A percentile compares a stretch with the other conserved stretches of the same genome.
phyloP scores from a whole-genome alignment of 306 rosid genomes.

The Malus domestica region DNA sequence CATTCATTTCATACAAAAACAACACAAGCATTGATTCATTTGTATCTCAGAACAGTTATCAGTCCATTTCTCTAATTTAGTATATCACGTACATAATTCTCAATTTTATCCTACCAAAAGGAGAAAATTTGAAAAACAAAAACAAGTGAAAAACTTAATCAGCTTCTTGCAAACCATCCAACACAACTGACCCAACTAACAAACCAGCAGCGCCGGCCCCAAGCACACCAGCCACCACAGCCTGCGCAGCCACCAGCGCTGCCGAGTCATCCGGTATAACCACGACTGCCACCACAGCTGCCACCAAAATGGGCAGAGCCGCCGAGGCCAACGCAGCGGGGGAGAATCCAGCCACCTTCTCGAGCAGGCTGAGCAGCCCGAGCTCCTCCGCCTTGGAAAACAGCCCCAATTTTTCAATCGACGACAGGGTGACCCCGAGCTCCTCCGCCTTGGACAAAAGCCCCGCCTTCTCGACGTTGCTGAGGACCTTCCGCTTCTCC shows the following conservation, averaged over 20 bases:
- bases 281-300: slow-evolving; percentile 51
- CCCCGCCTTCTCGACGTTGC: slow-evolving; percentile 84
- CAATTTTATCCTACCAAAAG: not conserved
- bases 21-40: not conserved
- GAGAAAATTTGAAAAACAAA: not conserved
- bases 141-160: slow-evolving; percentile 33
- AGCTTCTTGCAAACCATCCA: slow-evolving; percentile 83
- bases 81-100: not conserved
- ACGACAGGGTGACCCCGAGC: slow-evolving; percentile 71
- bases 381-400: slow-evolving; percentile 87
- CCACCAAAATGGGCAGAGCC: slow-evolving; percentile 56
- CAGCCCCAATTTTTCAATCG: slow-evolving; percentile 78
- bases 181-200: slow-evolving; percentile 65
- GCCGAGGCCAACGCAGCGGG: slow-evolving; percentile 74
- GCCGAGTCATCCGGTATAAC: slow-evolving; percentile 78
- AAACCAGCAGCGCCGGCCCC: slow-evolving; percentile 61
- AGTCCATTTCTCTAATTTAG: not conserved
- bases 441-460: slow-evolving; percentile 79
- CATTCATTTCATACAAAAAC: not conserved
- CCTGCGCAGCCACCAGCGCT: slow-evolving; percentile 52
- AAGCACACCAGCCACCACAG: slow-evolving; percentile 51
- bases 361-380: slow-evolving; percentile 79
- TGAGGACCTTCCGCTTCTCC: slow-evolving; percentile 70
- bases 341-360: slow-evolving; percentile 37
- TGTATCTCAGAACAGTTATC: not conserved